phyloP scores from a whole-genome alignment of 2,329 filamentous ascomycete species.

The Simplicillium sp. region DNA sequence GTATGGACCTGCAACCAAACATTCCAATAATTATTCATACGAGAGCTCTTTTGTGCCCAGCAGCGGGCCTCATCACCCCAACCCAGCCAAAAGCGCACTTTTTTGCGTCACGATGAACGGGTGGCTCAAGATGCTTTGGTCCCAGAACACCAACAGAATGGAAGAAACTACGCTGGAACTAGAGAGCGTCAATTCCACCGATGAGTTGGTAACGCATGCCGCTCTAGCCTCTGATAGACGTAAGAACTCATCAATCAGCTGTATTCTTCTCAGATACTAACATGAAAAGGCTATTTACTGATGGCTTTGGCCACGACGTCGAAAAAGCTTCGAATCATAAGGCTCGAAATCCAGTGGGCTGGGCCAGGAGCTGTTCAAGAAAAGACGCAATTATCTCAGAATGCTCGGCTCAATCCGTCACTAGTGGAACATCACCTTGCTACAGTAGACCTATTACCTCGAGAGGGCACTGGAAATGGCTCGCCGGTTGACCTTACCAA shows the following conservation, averaged over 20 bases:
- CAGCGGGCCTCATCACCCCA: slow-evolving; percentile 65
- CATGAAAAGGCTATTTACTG: slow-evolving; percentile 40
- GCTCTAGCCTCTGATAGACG: slow-evolving; percentile 66
- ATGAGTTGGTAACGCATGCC: slow-evolving; percentile 73
- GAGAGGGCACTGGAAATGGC: slow-evolving; percentile 30
- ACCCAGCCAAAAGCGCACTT: slow-evolving; percentile 61
- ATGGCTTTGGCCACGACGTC: slow-evolving; percentile 60
- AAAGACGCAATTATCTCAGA: slow-evolving; percentile 38
- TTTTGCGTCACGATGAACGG: slow-evolving; percentile 70
- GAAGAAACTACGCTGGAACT: slow-evolving; percentile 66
- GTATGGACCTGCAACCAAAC: slow-evolving; percentile 55
- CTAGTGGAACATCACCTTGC: slow-evolving; percentile 48
- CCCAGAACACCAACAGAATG: slow-evolving; percentile 63
- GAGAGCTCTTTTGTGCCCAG: slow-evolving; percentile 56
- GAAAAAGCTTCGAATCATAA: slow-evolving; percentile 65
- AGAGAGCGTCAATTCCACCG: slow-evolving; percentile 60
- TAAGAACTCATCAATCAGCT: slow-evolving; percentile 22
- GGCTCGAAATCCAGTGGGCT: slow-evolving; percentile 67
- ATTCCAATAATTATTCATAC: slow-evolving; percentile 57
- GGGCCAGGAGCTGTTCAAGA: slow-evolving; percentile 39
- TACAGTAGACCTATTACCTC: slow-evolving; percentile 46
- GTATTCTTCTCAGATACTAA: slow-evolving; percentile 13
- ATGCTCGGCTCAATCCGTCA: slow-evolving; percentile 38
- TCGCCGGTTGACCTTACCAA: slow-evolving; percentile 59
- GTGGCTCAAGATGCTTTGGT: slow-evolving; percentile 65